Evolutionary conservation across 306 rosid species (phyloP).

Genomic region (Bauhinia variegata): DNA sequence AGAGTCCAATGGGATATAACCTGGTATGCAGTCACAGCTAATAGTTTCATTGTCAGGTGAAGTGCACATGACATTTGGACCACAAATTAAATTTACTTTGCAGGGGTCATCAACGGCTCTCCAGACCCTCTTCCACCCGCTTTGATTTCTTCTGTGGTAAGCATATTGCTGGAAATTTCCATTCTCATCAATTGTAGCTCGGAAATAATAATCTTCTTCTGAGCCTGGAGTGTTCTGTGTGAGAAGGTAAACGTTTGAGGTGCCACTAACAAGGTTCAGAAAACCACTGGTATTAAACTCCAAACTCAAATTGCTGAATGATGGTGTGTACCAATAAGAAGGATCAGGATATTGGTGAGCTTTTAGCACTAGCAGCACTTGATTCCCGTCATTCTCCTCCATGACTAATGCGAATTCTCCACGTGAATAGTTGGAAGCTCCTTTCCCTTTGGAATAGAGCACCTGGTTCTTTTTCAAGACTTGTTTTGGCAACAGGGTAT

Average conservation of each 20-base stretch:
- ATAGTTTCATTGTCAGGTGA: constrained; percentile 40
- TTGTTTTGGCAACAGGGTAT: constrained; percentile 39
- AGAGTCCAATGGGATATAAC: constrained; percentile 27
- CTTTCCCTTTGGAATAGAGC: constrained; percentile 36
- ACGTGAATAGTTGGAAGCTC: constrained; percentile 33
- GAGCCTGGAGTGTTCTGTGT: constrained; percentile 25
- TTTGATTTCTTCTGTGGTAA: constrained; percentile 38
- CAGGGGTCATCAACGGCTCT: constrained; percentile 37
- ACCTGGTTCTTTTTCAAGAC: not conserved
- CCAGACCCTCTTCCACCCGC: constrained; percentile 41
- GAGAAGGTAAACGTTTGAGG: not conserved
- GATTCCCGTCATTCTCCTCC: constrained; percentile 32
- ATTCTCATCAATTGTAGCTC: constrained; percentile 33
- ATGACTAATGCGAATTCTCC: constrained; percentile 32
- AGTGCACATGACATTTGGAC: constrained; percentile 37
- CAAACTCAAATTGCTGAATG: not conserved
- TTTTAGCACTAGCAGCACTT: constrained; percentile 29
- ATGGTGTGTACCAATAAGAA: constrained; percentile 26
- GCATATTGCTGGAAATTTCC: constrained; percentile 41
- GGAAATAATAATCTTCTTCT: constrained; percentile 36
- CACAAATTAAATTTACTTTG: constrained; percentile 32
- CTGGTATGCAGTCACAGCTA: constrained; percentile 32
- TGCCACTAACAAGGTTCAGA: constrained; percentile 10
- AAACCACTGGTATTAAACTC: constrained; percentile 21
- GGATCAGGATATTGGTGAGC: constrained; percentile 34